A percentile compares a stretch with the other conserved stretches of the same genome.
Conservation (phyloP, 2,329 filamentous ascomycete genomes). For the Whalleya microplaca region DNA sequence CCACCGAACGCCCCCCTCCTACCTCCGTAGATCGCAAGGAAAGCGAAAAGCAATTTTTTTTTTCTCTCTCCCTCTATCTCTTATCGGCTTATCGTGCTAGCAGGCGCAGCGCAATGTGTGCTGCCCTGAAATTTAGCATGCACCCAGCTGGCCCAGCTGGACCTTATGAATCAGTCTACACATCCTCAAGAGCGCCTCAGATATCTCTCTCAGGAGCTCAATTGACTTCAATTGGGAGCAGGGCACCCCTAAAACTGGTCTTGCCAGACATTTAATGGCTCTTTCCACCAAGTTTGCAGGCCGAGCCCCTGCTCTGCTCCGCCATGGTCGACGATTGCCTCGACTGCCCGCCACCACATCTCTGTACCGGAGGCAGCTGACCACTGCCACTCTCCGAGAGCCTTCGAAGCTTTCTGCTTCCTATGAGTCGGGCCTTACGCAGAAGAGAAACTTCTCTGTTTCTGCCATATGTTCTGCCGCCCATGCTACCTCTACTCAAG, state of each 20-base stretch:
- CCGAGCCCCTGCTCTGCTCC: constrained; percentile 61
- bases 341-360: too few relatives aligned
- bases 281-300: constrained; percentile 51
- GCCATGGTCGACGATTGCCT: constrained; percentile 57
- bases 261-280: constrained; percentile 36
- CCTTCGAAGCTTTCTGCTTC: constrained; percentile 40
- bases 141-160: constrained; percentile 13
- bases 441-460: constrained; percentile 54
- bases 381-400: constrained; percentile 40
- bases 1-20: constrained; percentile 6
- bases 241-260: constrained; percentile 32
- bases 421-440: constrained; percentile 32
- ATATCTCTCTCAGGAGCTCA: constrained; percentile 28
- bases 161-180: constrained; percentile 13
- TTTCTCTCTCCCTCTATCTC: constrained; percentile 18
- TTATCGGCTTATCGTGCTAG: constrained; percentile 28
- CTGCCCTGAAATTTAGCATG: constrained; percentile 22
- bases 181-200: constrained; percentile 13
- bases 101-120: constrained; percentile 10
- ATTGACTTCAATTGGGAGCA: constrained; percentile 38
- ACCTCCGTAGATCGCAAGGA: constrained; percentile 24
- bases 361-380: constrained; percentile 50
- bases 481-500: constrained; percentile 56
- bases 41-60: constrained; percentile 11
- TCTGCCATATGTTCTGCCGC: constrained; percentile 44